Percentiles rank a stretch among this genome's conserved stretches.
phyloP scores from a whole-genome alignment of 2,329 filamentous ascomycete genomes.

The Cercospora canescens region DNA sequence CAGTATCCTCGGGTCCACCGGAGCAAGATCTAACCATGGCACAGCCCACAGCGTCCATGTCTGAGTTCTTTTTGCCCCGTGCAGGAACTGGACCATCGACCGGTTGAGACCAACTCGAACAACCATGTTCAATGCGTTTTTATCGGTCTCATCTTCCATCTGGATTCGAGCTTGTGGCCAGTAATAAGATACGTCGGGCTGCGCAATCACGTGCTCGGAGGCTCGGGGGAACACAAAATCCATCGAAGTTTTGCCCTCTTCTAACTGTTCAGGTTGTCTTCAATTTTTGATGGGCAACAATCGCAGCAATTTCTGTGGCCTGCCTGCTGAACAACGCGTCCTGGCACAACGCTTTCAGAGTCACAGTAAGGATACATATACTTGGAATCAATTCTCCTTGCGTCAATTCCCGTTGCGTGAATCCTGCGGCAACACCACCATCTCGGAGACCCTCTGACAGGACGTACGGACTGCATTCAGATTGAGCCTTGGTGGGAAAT shows the following conservation, averaged over 20 bases:
- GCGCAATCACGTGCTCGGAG: background rate
- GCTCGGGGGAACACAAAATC: background rate
- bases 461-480: background rate
- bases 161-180: background rate
- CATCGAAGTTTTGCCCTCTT: background rate
- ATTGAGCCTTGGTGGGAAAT: background rate
- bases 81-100: no score
- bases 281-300: background rate
- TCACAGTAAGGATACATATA: background rate
- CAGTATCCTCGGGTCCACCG: no score
- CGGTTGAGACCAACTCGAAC: no score
- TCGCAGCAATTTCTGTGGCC: background rate
- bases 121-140: no score
- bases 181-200: background rate
- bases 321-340: background rate
- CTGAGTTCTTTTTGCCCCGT: background rate
- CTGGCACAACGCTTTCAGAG: background rate
- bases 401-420: background rate
- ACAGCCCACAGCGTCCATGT: conserved; percentile 9
- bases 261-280: no score
- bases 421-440: background rate
- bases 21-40: background rate
- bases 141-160: no score
- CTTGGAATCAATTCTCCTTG: background rate
- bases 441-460: background rate